Base-by-base conservation (phyloP, 768 basidiomycete genomes). In the Boletellus emodensis region DNA sequence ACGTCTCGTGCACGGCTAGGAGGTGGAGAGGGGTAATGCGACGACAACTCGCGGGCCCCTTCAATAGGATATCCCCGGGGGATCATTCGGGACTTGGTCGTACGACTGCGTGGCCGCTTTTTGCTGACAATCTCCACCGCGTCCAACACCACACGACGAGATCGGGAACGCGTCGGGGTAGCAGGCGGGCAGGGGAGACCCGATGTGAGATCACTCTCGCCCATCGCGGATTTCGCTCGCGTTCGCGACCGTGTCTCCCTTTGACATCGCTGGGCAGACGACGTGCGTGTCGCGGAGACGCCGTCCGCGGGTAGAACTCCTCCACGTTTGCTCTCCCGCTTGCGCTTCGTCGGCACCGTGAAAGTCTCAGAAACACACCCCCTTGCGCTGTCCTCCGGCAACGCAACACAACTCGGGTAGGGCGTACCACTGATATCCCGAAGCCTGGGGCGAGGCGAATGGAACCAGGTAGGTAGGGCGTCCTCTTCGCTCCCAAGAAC, bases 41-140 rank as follows among this genome's bases (percentile, higher is more conserved):
- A 44, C 1, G 44, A 46, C 30, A 34, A 28, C 14, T 13, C n/a
- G 48, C 11, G n/a, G 34, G 38, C 11, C 6, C 30, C 39, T 26
- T 49, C 41, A 2, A n/a, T 36, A 8, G 37, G 35, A 33, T n/a
- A 34, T 18, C 7, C 20, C 11, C 34, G 36, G 28, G 9, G 14
- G 14, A 14, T n/a, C 1, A 42, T 22, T n/a, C 20, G 18, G 4
- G 13, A 12, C 22, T 12, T 17, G 28, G 26, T 8, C 26, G 8
- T 26, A n/a, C 12, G 32, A 6, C 4, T 11, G 10, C 5, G 17
- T 12, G 24, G 12, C 14, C 11, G 22, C n/a, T 34, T 39, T 18
- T 40, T 43, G 36, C 15, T 34, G 15, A 56, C 33, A 32, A 63
- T 61, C 32, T 61, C 66, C 15, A 56, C 56, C 0, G 54, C 61